These are phyloP conservation scores for Solanum paucissectum DNA, from an alignment of 257 asterid genomes.

Conservation along the genomic window DNA sequence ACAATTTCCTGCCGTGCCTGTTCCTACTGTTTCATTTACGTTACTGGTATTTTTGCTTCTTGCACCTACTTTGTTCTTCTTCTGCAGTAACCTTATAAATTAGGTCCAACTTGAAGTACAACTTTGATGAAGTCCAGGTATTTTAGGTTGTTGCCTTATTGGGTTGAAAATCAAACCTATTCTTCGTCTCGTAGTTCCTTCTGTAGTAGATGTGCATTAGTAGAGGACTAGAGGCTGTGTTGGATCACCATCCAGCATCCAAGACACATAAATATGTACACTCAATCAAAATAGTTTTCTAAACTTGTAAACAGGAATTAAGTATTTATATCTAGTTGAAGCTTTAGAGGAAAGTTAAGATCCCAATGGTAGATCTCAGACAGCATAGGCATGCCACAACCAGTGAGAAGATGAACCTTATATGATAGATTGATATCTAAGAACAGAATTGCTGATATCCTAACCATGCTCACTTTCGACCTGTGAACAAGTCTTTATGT, in stretches of 20 bases:
- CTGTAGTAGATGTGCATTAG: not conserved
- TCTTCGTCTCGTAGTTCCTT: not conserved
- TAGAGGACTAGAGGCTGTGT: not conserved
- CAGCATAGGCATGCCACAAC: not conserved
- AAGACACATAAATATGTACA: not conserved
- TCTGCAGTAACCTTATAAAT: not conserved
- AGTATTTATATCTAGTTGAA: not conserved
- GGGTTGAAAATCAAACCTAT: not conserved
- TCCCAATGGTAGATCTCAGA: not conserved
- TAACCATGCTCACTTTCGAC: not conserved
- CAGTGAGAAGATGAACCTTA: not conserved
- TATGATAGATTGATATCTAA: too few relatives aligned
- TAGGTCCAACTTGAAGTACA: not conserved
- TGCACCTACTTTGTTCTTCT: not conserved
- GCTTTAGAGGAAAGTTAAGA: not conserved
- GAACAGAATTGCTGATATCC: not conserved
- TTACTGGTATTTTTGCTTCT: not conserved
- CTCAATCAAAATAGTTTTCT: not conserved
- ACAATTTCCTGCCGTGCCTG: not conserved
- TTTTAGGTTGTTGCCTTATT: not conserved
- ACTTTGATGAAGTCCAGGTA: not conserved
- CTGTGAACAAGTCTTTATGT: not conserved
- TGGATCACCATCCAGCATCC: not conserved
- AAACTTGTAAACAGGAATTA: not conserved
- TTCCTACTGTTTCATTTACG: not conserved